Percentiles rank a stretch among this genome's conserved stretches.
These are phyloP conservation scores for Dipodascopsis uninucleata DNA, from an alignment of 805 yeast genomes.

Conservation along the genomic window DNA sequence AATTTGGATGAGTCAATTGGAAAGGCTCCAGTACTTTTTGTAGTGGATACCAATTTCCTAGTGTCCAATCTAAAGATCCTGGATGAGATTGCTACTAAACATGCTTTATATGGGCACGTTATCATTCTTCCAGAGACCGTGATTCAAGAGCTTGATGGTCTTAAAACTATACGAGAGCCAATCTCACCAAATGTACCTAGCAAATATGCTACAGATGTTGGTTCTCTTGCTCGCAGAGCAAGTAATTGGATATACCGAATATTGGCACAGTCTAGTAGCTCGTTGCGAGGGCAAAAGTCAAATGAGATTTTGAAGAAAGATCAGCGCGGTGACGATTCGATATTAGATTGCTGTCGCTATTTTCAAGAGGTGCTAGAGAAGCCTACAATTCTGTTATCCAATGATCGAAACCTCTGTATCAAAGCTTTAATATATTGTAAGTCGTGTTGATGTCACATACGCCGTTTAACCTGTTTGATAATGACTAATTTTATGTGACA, in stretches of 20 bases:
- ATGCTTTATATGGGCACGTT: conserved; percentile 43
- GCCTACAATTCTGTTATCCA: conserved; percentile 61
- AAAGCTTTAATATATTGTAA: conserved; percentile 65
- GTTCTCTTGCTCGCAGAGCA: conserved; percentile 63
- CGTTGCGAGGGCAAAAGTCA: conserved; percentile 62
- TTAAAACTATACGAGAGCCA: conserved; percentile 48
- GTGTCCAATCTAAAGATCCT: conserved; percentile 62
- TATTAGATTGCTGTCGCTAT: conserved; percentile 77
- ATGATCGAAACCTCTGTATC: conserved; percentile 78
- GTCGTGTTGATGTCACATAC: conserved; percentile 30
- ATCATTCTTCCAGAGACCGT: conserved; percentile 70
- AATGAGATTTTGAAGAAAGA: conserved; percentile 49
- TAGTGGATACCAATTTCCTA: conserved; percentile 81
- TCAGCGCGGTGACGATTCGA: conserved; percentile 69
- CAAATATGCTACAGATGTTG: conserved; percentile 39
- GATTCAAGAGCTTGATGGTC: conserved; percentile 75
- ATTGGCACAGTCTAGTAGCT: conserved; percentile 50
- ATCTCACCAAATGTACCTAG: conserved; percentile 1
- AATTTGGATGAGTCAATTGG: conserved; percentile 1
- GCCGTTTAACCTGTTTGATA: conserved; percentile 27
- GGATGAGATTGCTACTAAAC: conserved; percentile 47
- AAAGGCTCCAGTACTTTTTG: conserved; percentile 30
- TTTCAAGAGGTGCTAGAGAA: conserved; percentile 42
- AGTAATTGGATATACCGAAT: conserved; percentile 69
- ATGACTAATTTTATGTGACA: background rate